Evolutionary conservation across 2,329 filamentous ascomycete species (phyloP).

Genomic region (Arthrinium puccinioides): DNA sequence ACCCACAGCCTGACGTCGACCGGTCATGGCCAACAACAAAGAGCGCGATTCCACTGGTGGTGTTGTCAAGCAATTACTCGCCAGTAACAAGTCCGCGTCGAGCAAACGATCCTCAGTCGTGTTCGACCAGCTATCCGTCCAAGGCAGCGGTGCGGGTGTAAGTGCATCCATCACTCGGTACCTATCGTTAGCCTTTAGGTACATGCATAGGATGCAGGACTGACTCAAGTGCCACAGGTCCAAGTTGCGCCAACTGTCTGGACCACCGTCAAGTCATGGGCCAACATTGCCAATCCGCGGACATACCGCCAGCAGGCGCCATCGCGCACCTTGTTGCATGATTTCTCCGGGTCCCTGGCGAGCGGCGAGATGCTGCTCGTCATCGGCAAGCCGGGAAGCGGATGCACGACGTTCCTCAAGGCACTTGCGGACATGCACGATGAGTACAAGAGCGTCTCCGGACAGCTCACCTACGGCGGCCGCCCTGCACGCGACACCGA

Average conservation of each 20-base stretch:
- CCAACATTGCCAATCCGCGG: background rate
- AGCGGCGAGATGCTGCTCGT: constrained; percentile 15
- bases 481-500: constrained; percentile 51
- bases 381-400: constrained; percentile 14
- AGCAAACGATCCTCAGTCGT: background rate
- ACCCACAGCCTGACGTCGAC: too few species aligned
- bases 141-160: background rate
- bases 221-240: too few species aligned
- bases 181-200: too few species aligned
- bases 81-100: constrained; percentile 14
- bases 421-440: constrained; percentile 9
- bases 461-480: constrained; percentile 7
- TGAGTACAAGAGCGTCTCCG: constrained; percentile 48
- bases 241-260: background rate
- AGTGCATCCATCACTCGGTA: too few species aligned
- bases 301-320: background rate
- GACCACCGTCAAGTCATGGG: background rate
- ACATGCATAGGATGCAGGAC: too few species aligned
- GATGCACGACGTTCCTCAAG: constrained; percentile 17
- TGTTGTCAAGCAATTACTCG: background rate
- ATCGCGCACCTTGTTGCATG: background rate
- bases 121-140: background rate
- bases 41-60: too few species aligned
- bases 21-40: too few species aligned
- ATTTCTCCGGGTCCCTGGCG: background rate